Conservation (phyloP, 2,329 filamentous ascomycete species). For the Torrubiellomyces zombiae region DNA sequence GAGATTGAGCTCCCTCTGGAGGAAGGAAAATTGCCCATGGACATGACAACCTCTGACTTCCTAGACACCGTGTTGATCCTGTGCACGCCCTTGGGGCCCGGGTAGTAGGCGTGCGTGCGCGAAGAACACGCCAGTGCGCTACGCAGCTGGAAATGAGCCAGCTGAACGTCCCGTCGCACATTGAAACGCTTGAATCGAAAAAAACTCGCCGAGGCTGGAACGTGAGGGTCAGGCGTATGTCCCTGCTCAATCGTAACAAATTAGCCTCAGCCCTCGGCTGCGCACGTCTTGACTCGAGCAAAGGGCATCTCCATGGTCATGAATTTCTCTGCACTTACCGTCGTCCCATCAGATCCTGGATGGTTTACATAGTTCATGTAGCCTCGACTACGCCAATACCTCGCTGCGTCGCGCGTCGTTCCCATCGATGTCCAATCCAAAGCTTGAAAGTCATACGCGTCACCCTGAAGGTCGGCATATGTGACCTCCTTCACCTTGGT, state of each 20-base stretch:
- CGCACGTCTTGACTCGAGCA: too few relatives aligned
- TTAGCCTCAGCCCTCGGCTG: neutral
- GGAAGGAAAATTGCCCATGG: conserved; percentile 20
- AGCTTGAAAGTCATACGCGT: conserved; percentile 41
- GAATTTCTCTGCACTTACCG: conserved; percentile 31
- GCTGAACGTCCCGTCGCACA: conserved; percentile 32
- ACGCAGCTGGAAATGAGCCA: conserved; percentile 51
- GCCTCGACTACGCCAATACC: conserved; percentile 26
- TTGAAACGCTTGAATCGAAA: conserved; percentile 43
- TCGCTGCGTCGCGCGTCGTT: conserved; percentile 31
- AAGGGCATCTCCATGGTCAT: neutral
- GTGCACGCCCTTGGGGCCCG: conserved; percentile 30
- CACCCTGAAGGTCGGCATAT: conserved; percentile 34
- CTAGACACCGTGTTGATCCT: conserved; percentile 34
- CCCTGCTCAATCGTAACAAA: conserved; percentile 4
- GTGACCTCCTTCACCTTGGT: conserved; percentile 10
- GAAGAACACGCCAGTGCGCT: conserved; percentile 43
- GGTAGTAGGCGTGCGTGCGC: conserved; percentile 39
- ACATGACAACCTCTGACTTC: conserved; percentile 26
- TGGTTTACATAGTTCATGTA: conserved; percentile 44
- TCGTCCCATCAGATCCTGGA: conserved; percentile 26
- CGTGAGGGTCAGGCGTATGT: conserved; percentile 8
- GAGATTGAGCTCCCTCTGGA: conserved; percentile 27
- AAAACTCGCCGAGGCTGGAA: conserved; percentile 28
- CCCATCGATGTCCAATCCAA: conserved; percentile 38